phyloP scores from a whole-genome alignment of 768 basidiomycete genomes.

The Scleroderma bovista region DNA sequence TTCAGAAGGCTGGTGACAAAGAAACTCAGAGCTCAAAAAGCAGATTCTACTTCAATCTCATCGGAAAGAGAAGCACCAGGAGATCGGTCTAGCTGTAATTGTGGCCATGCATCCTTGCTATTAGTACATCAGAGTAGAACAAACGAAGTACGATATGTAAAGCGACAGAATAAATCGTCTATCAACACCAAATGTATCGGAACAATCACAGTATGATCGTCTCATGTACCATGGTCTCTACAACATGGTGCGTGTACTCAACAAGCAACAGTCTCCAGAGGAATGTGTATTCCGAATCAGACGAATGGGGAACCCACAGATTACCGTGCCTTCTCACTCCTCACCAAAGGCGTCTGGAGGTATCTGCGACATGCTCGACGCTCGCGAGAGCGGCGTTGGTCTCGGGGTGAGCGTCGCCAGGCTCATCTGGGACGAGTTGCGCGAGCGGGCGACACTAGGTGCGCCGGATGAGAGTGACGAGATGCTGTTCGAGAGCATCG shows the following conservation, averaged over 20 bases:
- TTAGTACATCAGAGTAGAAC: background rate
- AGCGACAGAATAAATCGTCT: background rate
- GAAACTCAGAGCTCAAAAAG: too few relatives aligned
- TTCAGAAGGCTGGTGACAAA: too few relatives aligned
- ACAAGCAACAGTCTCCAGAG: too few relatives aligned
- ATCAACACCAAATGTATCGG: background rate
- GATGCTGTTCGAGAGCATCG: constrained; percentile 23
- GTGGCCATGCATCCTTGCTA: too few relatives aligned
- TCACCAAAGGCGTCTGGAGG: background rate
- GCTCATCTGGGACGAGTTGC: constrained; percentile 64
- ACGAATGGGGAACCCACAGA: background rate
- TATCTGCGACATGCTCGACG: constrained; percentile 20
- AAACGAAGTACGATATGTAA: background rate
- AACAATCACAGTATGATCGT: background rate
- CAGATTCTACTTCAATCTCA: too few relatives aligned
- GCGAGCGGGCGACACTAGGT: constrained; percentile 47
- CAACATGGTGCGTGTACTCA: too few relatives aligned
- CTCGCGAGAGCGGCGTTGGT: constrained; percentile 33
- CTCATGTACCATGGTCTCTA: background rate
- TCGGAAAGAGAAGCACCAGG: too few relatives aligned
- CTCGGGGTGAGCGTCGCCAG: constrained; percentile 50
- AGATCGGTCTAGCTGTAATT: too few relatives aligned
- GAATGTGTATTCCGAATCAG: too few relatives aligned
- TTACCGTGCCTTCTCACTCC: background rate
- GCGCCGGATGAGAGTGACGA: constrained; percentile 31